Percentiles rank a stretch among this genome's conserved stretches.
These are phyloP conservation scores for Sporothrix brunneoviolacea DNA, from an alignment of 2,329 filamentous ascomycete genomes.

Conservation along the genomic window DNA sequence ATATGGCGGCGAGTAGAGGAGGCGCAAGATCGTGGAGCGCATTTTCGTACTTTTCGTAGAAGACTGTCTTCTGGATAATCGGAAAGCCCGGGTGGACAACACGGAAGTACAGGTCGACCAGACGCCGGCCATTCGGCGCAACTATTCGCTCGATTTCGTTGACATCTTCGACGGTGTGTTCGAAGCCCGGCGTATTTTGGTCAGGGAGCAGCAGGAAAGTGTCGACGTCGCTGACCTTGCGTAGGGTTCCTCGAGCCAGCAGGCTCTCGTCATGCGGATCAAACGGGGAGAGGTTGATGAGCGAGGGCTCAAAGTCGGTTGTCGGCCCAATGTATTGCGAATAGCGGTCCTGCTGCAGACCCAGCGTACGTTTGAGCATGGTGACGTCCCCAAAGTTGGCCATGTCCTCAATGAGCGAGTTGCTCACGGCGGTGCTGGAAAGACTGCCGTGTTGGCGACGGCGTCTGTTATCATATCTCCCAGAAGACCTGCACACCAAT, in stretches of 20 bases:
- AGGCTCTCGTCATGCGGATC: conserved; percentile 76
- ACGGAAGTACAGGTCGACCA: conserved; percentile 62
- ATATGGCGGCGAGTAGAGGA: conserved; percentile 53
- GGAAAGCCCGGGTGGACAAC: conserved; percentile 54
- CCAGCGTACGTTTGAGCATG: conserved; percentile 62
- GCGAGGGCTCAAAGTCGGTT: conserved; percentile 75
- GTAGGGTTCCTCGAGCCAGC: conserved; percentile 59
- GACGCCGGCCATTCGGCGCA: conserved; percentile 52
- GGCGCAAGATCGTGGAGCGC: conserved; percentile 54
- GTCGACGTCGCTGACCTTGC: conserved; percentile 69
- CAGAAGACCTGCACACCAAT: conserved; percentile 51
- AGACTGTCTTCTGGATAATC: conserved; percentile 54
- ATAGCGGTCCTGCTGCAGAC: conserved; percentile 69
- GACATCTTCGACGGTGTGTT: conserved; percentile 61
- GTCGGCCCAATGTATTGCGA: conserved; percentile 80
- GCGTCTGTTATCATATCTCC: conserved; percentile 47
- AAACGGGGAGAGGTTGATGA: conserved; percentile 74
- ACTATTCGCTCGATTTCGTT: conserved; percentile 64
- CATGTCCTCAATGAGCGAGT: conserved; percentile 62
- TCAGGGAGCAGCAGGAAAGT: conserved; percentile 78
- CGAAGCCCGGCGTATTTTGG: conserved; percentile 62
- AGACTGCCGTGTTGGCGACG: conserved; percentile 50
- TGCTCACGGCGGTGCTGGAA: conserved; percentile 56
- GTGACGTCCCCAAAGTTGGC: conserved; percentile 62
- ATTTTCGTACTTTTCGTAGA: conserved; percentile 53